A percentile compares a stretch with the other conserved stretches of the same genome.
Evolutionary conservation across 768 basidiomycete genomes (phyloP).

Genomic region (Panaeolus cyanescens): DNA sequence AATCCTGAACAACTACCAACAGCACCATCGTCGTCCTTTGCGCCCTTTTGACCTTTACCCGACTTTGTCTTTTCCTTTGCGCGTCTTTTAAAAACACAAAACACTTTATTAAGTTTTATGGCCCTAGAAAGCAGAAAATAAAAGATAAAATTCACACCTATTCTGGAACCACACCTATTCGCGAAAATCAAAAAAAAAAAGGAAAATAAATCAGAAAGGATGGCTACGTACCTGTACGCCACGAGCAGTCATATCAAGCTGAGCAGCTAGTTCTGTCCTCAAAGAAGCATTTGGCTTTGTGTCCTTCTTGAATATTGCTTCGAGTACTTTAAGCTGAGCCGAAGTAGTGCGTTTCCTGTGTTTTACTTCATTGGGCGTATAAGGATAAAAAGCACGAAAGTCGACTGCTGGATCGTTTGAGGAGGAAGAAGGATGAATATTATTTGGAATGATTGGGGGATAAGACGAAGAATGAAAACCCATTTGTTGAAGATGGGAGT

Average conservation of each 20-base stretch:
- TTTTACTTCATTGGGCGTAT: conserved; percentile 91
- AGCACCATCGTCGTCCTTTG: conserved; percentile 19
- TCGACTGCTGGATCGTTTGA: conserved; percentile 47
- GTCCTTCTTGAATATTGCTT: conserved; percentile 82
- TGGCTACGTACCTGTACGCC: conserved; percentile 82
- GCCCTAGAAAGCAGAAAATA: conserved; percentile 3
- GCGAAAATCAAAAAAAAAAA: conserved; percentile 19
- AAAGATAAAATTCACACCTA: conserved; percentile 50
- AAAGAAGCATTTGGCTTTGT: conserved; percentile 88
- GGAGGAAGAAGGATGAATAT: conserved; percentile 53
- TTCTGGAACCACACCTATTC: conserved; percentile 90
- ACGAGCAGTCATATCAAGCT: conserved; percentile 90
- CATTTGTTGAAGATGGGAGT: conserved; percentile 29
- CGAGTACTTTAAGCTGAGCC: conserved; percentile 86
- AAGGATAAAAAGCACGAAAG: conserved; percentile 86
- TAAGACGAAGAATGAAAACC: conserved; percentile 36
- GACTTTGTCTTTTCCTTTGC: conserved; percentile 81
- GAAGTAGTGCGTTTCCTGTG: conserved; percentile 90
- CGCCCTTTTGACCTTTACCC: conserved; percentile 39
- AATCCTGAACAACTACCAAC: not conserved
- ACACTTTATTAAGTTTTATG: not conserved
- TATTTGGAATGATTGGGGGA: conserved; percentile 47
- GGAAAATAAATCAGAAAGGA: not conserved
- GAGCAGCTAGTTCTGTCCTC: conserved; percentile 76
- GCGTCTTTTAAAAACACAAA: conserved; percentile 47